phyloP scores from a whole-genome alignment of 495 filamentous ascomycete species.

The Friedmanniomyces simplex region DNA sequence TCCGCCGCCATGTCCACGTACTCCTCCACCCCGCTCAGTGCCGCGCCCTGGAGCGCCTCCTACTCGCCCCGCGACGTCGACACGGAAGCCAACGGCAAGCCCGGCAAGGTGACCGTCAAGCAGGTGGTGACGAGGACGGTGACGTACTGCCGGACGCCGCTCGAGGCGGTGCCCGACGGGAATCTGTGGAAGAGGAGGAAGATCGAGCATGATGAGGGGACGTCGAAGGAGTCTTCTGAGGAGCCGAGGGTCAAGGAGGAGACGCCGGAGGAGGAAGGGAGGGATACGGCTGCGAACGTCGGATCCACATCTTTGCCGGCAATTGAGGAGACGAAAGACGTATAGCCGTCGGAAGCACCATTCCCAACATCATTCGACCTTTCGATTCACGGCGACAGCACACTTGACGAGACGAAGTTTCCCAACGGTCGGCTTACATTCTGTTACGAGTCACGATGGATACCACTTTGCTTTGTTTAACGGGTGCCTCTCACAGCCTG shows the following conservation, averaged over 20 bases:
- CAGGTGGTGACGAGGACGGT: slow-evolving; percentile 69
- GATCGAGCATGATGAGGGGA: slow-evolving; percentile 38
- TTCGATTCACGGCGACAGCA: slow-evolving; percentile 8
- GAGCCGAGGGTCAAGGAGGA: slow-evolving; percentile 11
- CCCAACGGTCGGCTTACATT: background rate
- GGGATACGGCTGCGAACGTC: background rate
- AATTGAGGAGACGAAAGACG: background rate
- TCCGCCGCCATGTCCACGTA: slow-evolving; percentile 24
- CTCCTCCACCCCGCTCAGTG: slow-evolving; percentile 12
- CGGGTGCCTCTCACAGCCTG: slow-evolving; percentile 4
- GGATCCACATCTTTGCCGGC: background rate
- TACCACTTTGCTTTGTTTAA: slow-evolving; percentile 6
- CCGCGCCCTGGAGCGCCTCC: slow-evolving; percentile 30
- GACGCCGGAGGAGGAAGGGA: slow-evolving; percentile 3
- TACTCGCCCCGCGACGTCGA: slow-evolving; percentile 51
- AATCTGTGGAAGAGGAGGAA: slow-evolving; percentile 50
- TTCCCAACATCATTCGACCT: background rate
- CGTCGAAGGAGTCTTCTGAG: slow-evolving; percentile 2
- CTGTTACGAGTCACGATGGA: slow-evolving; percentile 16
- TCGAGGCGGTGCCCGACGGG: slow-evolving; percentile 52
- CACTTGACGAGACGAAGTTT: background rate
- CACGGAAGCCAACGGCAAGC: slow-evolving; percentile 42
- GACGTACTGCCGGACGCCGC: slow-evolving; percentile 43
- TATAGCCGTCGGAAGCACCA: background rate
- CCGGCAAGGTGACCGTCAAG: slow-evolving; percentile 39